Evolutionary conservation across 1,284 basidiomycete species (phyloP), one percentile per base, ranked within the genome.

Genomic region (Hypsizygus ulmarius): DNA sequence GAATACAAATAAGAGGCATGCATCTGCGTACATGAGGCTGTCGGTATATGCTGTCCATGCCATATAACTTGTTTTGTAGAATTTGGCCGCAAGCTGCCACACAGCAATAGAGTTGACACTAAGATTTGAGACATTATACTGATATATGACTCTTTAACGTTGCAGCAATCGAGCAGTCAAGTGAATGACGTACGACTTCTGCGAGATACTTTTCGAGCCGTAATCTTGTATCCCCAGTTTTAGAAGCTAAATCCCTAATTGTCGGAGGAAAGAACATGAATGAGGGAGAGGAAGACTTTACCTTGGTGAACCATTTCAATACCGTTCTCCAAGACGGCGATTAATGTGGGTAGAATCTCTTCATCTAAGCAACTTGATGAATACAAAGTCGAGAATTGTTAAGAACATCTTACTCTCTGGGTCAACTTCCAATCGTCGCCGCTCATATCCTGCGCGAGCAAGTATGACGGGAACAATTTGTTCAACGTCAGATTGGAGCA

Each of bases 151-250:
- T 34, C 27, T n/a, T 54, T 14, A 39, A 7, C 18, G 1, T 10
- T 4, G 3, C 15, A 18, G 19, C 4, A 38, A n/a, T n/a, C 9
- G 2, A 7, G 19, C 4, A 35, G n/a, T 4, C 12, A 16, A 35
- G 42, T 39, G 19, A 5, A 15, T 21, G 9, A 74, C 86, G 55
- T 61, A 93, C 93, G 49, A 90, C 71, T 40, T 81, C 75, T 28
- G 84, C 74, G 14, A 93, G 71, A 62, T 84, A 91, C 59, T 89
- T 93, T 63, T 97, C 93, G 29, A 97, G 66, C 32, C 87, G 78
- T 45, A 90, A 71, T 19, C 82, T 72, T 15, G 72, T 63, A 55
- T 82, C 80, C 5, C 81, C 78, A 4, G 62, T 53, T 41, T 71
- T 72, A 0, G 74, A 74, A 28, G 70, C 77, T 80, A 53, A n/a